Base-by-base conservation (phyloP, 106 monocot species). In the Platanthera guangdongensis region DNA sequence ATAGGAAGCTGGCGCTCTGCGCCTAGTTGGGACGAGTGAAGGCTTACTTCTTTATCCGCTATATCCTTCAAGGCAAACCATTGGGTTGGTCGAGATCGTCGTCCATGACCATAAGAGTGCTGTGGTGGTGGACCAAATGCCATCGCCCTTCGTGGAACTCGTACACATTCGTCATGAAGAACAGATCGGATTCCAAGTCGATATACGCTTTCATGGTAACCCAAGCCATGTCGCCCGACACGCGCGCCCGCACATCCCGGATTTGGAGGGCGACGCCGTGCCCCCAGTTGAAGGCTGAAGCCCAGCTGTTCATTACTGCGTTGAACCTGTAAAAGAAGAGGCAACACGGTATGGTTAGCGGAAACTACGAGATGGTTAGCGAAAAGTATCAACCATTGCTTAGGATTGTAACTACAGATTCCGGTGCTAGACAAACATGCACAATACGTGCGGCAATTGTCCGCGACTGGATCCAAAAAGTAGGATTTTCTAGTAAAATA, bases 111-210 rank as follows among this genome's bases (percentile, higher is more conserved):
- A 86, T 76, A 0, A 84, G 78, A 45, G 88, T 82, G 70, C 86
- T 88, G 68, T 95, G 94, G 80, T 91, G 94, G 52, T 87, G 94
- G 64, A 95, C 94, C 85, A 95, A 87, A 76, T 82, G 84, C 91
- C 94, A 91, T 14, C 78, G 69, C 5, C 87, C 84, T 47, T 83
- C 57, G 39, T 87, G 89, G 68, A 81, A 81, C 81, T 95, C 94
- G 2, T 79, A 95, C 14, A 95, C 73, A 57, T 95, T 95, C 25
- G 89, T 95, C 51, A 95, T 81, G 68, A 89, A 85, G 77, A 89
- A 89, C 15, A 84, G 86, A 7, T 83, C 91, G 0, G 80, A 74
- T 18, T 89, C 85, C 16, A 82, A 51, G 52, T 90, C 85, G 19
- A 84, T 78, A 80, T 82, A 85, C 0, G 91, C 91, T 84, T 89